These are phyloP conservation scores for Acer saccharum DNA, from an alignment of 345 rosid species.

Conservation along the genomic window DNA sequence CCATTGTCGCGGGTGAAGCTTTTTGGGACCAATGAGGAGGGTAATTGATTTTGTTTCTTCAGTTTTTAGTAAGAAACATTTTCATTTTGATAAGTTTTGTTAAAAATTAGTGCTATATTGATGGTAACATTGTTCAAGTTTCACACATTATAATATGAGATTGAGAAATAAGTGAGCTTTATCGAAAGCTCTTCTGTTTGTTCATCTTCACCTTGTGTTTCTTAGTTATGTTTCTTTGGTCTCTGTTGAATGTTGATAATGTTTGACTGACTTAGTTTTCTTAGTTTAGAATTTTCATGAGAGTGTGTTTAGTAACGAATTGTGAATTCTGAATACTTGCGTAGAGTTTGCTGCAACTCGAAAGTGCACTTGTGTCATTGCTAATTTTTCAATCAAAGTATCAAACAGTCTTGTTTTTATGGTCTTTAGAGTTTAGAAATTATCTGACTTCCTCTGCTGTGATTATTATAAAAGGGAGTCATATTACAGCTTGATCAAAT, in stretches of 20 bases:
- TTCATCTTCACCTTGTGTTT: too few relatives aligned
- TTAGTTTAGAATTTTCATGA: background rate
- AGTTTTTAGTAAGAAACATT: background rate
- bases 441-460: background rate
- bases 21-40: conserved; percentile 64
- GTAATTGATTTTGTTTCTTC: conserved; percentile 35
- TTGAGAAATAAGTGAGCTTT: conserved; percentile 11
- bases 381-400: background rate
- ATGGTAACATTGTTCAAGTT: background rate
- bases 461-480: too few relatives aligned
- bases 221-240: too few relatives aligned
- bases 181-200: background rate
- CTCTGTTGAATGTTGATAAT: too few relatives aligned
- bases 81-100: background rate
- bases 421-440: background rate
- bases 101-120: too few relatives aligned
- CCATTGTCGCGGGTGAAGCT: conserved; percentile 73
- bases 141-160: background rate
- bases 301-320: background rate
- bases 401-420: background rate
- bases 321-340: too few relatives aligned
- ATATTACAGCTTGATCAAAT: background rate
- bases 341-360: too few relatives aligned
- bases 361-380: background rate
- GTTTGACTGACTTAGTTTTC: background rate